These are phyloP conservation scores for Cokeromyces recurvatus DNA, from an alignment of 371 early-diverging fungal genomes.

Conservation along the genomic window DNA sequence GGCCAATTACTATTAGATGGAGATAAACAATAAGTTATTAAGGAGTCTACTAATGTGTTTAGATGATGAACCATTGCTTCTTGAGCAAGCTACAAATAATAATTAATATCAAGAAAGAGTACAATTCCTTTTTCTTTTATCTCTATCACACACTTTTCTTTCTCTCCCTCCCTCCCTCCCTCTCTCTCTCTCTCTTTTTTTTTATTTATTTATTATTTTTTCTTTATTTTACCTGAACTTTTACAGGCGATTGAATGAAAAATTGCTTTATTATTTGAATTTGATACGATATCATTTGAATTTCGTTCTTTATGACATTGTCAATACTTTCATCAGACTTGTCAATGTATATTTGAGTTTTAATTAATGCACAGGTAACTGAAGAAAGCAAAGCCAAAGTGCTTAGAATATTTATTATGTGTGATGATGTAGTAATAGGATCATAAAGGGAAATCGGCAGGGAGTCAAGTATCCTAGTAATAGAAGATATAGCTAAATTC, in stretches of 20 bases:
- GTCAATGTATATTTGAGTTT: slow-evolving; percentile 8
- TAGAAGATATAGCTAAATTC: slow-evolving; percentile 12
- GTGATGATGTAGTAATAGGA: slow-evolving; percentile 5
- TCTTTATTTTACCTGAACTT: not conserved
- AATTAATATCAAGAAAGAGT: not conserved
- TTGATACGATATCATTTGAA: slow-evolving; percentile 10
- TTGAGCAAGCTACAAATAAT: slow-evolving; percentile 3
- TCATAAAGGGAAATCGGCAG: not conserved
- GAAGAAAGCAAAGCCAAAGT: slow-evolving; percentile 14
- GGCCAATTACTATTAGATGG: no score
- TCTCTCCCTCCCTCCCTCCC: no score
- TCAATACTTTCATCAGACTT: slow-evolving; percentile 12
- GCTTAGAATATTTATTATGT: slow-evolving; percentile 7
- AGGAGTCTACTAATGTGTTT: slow-evolving; percentile 3
- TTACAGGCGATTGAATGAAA: not conserved
- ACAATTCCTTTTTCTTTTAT: no score
- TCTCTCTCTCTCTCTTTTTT: no score
- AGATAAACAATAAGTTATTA: slow-evolving; percentile 7
- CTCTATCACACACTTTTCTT: no score
- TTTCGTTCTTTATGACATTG: slow-evolving; percentile 14
- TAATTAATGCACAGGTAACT: slow-evolving; percentile 7
- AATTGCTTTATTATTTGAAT: slow-evolving; percentile 13
- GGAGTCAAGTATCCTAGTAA: not conserved
- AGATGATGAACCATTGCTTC: slow-evolving; percentile 15
- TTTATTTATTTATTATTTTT: not conserved